phyloP scores from a whole-genome alignment of 2,329 filamentous ascomycete species.

The Apiospora pterosperma region DNA sequence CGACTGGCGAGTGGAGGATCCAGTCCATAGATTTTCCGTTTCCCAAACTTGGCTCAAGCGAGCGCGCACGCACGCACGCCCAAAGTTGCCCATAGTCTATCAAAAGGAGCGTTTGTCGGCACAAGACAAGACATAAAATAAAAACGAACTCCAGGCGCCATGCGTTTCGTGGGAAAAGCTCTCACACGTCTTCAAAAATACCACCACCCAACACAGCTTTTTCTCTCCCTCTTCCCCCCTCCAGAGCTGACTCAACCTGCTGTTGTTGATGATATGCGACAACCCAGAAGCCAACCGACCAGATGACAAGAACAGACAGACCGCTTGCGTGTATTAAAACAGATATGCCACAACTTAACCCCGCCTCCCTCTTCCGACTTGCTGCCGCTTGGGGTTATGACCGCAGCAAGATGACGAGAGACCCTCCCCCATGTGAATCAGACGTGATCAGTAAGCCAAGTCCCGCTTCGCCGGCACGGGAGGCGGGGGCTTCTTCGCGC shows the following conservation, averaged over 20 bases:
- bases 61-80: no score
- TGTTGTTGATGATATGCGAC: not conserved
- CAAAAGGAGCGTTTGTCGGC: not conserved
- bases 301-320: no score
- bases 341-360: not conserved
- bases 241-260: not conserved
- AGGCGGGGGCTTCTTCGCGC: slow-evolving; percentile 53
- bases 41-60: not conserved
- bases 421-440: not conserved
- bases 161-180: not conserved
- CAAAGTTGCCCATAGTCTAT: not conserved
- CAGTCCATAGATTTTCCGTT: not conserved
- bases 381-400: not conserved
- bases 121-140: not conserved
- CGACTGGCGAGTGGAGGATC: not conserved
- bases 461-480: slow-evolving; percentile 42
- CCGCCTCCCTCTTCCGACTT: not conserved
- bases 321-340: slow-evolving; percentile 1
- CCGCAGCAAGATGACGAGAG: not conserved
- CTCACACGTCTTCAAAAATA: not conserved
- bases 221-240: not conserved
- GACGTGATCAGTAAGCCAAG: slow-evolving; percentile 15
- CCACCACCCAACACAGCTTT: not conserved
- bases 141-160: not conserved
- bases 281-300: no score